Evolutionary conservation across 1,139 yeast species (phyloP).

Genomic region (Lodderomyces parapsilosis): DNA sequence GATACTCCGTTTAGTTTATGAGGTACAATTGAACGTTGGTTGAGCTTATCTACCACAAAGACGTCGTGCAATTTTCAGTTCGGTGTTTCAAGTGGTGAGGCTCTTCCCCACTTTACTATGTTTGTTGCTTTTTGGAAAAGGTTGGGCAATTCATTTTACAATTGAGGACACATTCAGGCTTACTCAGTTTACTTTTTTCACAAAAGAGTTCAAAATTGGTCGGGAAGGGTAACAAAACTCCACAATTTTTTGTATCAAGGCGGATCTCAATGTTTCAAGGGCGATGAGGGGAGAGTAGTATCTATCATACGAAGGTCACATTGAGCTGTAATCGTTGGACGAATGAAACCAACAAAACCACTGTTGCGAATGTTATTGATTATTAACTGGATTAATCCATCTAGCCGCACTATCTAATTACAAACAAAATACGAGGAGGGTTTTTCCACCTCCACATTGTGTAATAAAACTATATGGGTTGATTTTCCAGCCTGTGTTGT

Average conservation of each 20-base stretch:
- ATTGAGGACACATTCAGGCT: too few species aligned
- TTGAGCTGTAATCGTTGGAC: too few species aligned
- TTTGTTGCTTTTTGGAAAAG: not conserved
- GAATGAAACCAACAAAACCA: too few species aligned
- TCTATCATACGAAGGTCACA: too few species aligned
- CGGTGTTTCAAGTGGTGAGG: not conserved
- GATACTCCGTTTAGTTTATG: too few species aligned
- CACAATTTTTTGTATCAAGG: not conserved
- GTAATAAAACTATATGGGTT: not conserved
- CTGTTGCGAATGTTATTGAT: not conserved
- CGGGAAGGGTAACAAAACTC: not conserved
- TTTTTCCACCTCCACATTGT: not conserved
- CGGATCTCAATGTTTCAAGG: too few species aligned
- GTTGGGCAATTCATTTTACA: not conserved
- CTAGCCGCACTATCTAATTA: not conserved
- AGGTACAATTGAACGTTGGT: too few species aligned
- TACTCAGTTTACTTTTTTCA: not conserved
- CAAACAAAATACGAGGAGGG: not conserved
- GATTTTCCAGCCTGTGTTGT: not conserved
- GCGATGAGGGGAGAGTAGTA: too few species aligned
- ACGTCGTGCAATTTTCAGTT: too few species aligned
- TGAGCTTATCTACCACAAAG: too few species aligned
- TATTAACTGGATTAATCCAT: not conserved
- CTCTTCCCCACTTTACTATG: constrained; percentile 1
- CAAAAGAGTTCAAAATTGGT: not conserved